These are phyloP conservation scores for Lentinula edodes DNA, from an alignment of 768 basidiomycete genomes.

Conservation along the genomic window DNA sequence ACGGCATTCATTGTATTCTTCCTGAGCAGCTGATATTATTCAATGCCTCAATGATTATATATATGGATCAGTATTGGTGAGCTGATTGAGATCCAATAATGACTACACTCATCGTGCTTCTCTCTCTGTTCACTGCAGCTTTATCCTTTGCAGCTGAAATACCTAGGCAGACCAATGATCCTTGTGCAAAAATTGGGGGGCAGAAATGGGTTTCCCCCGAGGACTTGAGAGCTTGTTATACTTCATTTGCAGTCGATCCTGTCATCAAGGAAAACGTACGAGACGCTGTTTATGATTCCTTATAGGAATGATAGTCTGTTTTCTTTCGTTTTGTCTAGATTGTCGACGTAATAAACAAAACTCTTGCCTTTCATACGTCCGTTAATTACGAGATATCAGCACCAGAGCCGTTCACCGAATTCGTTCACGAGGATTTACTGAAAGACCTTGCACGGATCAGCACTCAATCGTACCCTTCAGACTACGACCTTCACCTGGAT, in stretches of 20 bases:
- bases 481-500: conserved; percentile 31
- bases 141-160: not conserved
- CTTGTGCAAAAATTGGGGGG: conserved; percentile 29
- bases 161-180: conserved; percentile 16
- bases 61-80: not conserved
- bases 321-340: conserved; percentile 16
- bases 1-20: not conserved
- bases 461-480: conserved; percentile 22
- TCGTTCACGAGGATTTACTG: conserved; percentile 31
- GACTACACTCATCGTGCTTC: not conserved
- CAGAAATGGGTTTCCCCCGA: conserved; percentile 30
- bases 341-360: conserved; percentile 33
- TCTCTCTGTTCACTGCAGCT: not conserved
- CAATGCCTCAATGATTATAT: not conserved
- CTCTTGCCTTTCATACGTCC: conserved; percentile 33
- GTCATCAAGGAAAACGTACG: conserved; percentile 28
- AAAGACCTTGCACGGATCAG: conserved; percentile 30
- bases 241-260: conserved; percentile 26
- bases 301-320: not conserved
- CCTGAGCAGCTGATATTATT: not conserved
- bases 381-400: conserved; percentile 30
- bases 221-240: conserved; percentile 28
- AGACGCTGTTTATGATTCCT: not conserved
- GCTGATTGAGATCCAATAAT: not conserved
- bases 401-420: conserved; percentile 27